Evolutionary conservation across 305 asterid species (phyloP).

Genomic region (Plantago coronopus): DNA sequence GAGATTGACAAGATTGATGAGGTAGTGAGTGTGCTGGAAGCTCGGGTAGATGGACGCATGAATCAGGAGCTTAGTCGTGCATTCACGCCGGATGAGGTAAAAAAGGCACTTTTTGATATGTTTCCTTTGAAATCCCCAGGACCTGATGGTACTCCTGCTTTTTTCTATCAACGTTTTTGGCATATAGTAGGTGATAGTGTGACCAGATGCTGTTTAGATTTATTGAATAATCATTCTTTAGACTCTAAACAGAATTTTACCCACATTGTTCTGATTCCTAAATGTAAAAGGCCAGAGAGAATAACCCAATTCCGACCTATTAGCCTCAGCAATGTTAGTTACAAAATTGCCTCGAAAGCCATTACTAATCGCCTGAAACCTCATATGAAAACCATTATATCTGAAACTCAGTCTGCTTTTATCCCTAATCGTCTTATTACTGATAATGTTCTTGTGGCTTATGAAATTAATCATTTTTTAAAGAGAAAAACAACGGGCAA

Average conservation of each 20-base stretch:
- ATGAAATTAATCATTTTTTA: too few relatives aligned
- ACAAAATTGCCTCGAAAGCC: background rate
- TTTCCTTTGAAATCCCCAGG: slow-evolving; percentile 4
- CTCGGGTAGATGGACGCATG: background rate
- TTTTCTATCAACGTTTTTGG: background rate
- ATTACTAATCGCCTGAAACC: background rate
- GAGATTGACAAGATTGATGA: background rate
- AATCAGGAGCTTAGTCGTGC: background rate
- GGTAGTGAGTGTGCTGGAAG: background rate
- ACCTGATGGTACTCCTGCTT: background rate
- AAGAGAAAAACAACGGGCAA: too few relatives aligned
- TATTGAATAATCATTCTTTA: background rate
- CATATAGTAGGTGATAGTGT: background rate
- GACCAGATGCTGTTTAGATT: background rate
- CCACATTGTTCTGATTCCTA: background rate
- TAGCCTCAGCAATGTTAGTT: background rate
- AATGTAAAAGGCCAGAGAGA: background rate
- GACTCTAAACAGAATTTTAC: background rate
- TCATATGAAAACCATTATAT: background rate
- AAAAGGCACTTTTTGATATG: background rate
- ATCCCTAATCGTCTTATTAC: background rate
- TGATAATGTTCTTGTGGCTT: background rate
- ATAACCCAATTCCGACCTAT: background rate
- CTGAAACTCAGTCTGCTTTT: slow-evolving; percentile 8
- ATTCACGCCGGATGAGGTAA: background rate